Evolutionary conservation across 1,139 yeast species (phyloP).

Genomic region (Diutina mesorugosa): DNA sequence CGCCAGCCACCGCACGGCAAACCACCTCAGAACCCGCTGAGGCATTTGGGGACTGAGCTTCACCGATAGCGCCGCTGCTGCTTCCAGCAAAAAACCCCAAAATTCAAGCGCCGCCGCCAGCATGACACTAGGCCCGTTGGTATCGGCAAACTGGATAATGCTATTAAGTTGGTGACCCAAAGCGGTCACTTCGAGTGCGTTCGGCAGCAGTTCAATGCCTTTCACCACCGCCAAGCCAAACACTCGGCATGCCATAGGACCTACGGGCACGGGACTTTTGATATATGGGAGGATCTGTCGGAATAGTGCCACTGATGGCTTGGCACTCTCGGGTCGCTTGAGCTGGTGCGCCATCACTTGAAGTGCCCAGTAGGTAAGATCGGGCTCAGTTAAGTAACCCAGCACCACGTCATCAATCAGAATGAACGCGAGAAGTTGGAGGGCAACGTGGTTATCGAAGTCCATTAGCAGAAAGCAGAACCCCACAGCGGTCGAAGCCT

Average conservation of each 20-base stretch:
- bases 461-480: background rate
- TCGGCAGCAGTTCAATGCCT: conserved; percentile 10
- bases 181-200: conserved; percentile 22
- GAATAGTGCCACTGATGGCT: conserved; percentile 21
- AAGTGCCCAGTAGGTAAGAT: background rate
- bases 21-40: background rate
- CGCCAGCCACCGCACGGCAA: background rate
- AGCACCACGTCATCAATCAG: background rate
- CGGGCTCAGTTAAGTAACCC: background rate
- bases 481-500: background rate
- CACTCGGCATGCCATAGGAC: conserved; percentile 34
- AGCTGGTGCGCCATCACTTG: conserved; percentile 1
- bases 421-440: background rate
- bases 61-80: conserved; percentile 2
- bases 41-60: background rate
- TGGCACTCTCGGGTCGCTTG: background rate
- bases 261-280: conserved; percentile 6
- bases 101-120: conserved; percentile 35
- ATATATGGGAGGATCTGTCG: conserved; percentile 12
- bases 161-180: conserved; percentile 29
- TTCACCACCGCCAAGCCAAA: conserved; percentile 19
- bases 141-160: conserved; percentile 38
- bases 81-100: conserved; percentile 22
- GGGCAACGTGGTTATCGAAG: background rate
- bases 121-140: conserved; percentile 42